Percentiles rank a stretch among this genome's conserved stretches.
Conservation (phyloP, 805 yeast genomes). For the Candida methanosorbosa region DNA sequence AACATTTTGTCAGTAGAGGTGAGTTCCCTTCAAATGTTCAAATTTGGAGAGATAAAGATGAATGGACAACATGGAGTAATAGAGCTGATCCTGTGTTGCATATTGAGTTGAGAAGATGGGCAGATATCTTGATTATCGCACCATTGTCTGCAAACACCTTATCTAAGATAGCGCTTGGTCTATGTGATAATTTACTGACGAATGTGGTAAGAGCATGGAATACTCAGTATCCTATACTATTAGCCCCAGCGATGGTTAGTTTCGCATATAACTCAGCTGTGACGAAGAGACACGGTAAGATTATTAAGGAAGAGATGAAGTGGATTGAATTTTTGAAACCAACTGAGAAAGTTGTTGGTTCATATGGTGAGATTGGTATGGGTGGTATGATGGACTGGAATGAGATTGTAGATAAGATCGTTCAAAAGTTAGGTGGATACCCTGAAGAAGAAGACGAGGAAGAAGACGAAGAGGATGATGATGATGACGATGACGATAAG, state of each 20-base stretch:
- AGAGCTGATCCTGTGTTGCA: slow-evolving; percentile 57
- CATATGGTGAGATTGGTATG: slow-evolving; percentile 96
- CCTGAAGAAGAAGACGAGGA: slow-evolving; percentile 47
- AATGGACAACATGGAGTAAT: slow-evolving; percentile 45
- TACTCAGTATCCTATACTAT: slow-evolving; percentile 74
- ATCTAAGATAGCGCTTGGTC: slow-evolving; percentile 81
- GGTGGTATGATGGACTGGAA: slow-evolving; percentile 99
- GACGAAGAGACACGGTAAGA: slow-evolving; percentile 72
- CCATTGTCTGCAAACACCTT: slow-evolving; percentile 91
- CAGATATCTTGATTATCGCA: slow-evolving; percentile 87
- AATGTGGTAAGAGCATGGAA: slow-evolving; percentile 95
- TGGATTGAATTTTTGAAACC: slow-evolving; percentile 94
- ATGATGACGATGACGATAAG: slow-evolving; percentile 25
- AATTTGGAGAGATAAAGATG: slow-evolving; percentile 51
- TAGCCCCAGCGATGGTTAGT: slow-evolving; percentile 96
- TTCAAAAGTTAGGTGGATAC: slow-evolving; percentile 42
- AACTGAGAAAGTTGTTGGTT: slow-evolving; percentile 84
- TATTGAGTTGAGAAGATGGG: slow-evolving; percentile 94
- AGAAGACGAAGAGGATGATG: slow-evolving; percentile 32
- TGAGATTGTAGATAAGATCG: slow-evolving; percentile 55
- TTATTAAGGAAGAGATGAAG: slow-evolving; percentile 83
- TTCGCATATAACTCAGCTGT: slow-evolving; percentile 84
- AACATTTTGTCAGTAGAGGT: slow-evolving; percentile 41
- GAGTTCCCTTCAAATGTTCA: slow-evolving; percentile 36
- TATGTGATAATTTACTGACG: slow-evolving; percentile 87